A percentile compares a stretch with the other conserved stretches of the same genome.
Conservation (phyloP, 2,329 filamentous ascomycete genomes). For the Clonostachys rosea region DNA sequence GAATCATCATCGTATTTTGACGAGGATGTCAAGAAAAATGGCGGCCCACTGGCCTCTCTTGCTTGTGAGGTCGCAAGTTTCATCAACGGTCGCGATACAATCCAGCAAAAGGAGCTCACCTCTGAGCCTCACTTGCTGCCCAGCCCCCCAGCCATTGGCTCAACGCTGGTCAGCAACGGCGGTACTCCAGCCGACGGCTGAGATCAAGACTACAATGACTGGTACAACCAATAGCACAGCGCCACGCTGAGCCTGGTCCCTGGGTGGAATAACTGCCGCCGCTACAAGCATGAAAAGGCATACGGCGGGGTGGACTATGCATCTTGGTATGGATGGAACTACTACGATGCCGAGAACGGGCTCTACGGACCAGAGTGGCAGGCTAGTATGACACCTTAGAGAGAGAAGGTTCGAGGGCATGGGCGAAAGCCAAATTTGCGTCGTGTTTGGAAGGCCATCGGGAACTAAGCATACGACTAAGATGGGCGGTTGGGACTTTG, state of each 20-base stretch:
- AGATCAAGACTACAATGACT: conserved; percentile 7
- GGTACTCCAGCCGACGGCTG: conserved; percentile 4
- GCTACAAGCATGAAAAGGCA: conserved; percentile 4
- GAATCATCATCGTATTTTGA: conserved; percentile 1
- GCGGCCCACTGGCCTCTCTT: not conserved
- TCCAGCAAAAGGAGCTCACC: not conserved
- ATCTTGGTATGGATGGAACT: conserved; percentile 7
- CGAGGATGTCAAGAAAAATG: not conserved
- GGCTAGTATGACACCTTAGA: conserved; percentile 7
- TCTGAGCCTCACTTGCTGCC: not conserved
- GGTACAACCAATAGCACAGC: conserved; percentile 8
- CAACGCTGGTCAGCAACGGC: conserved; percentile 5
- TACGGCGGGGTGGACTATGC: conserved; percentile 6
- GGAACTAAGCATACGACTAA: too few species aligned
- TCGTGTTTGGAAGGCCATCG: conserved; percentile 4
- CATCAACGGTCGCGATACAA: conserved; percentile 6
- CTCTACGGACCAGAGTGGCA: conserved; percentile 7
- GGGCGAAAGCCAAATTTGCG: conserved; percentile 8
- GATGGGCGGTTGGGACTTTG: too few species aligned
- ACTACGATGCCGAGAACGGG: conserved; percentile 7
- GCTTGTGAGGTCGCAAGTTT: conserved; percentile 5
- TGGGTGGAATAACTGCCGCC: conserved; percentile 4
- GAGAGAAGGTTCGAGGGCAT: conserved; percentile 4
- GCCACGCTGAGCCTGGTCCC: conserved; percentile 5
- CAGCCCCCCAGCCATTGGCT: not conserved